Base-by-base conservation (phyloP, 2,329 filamentous ascomycete species). In the Colletotrichum aenigma region DNA sequence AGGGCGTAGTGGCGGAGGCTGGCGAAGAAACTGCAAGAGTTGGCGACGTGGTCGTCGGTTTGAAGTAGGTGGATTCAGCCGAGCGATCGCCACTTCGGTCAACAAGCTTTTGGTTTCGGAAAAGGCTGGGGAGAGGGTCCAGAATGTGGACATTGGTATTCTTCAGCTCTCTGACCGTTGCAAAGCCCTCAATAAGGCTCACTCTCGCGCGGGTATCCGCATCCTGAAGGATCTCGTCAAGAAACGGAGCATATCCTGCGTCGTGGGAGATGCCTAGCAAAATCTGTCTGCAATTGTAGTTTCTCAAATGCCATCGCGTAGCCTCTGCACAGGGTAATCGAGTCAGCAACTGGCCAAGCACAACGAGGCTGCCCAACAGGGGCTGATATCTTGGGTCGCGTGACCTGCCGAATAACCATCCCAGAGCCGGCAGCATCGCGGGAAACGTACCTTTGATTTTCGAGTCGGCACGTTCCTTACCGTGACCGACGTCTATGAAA, bases 211-310 rank as follows among this genome's bases (percentile, higher is more conserved):
- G 85, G 26, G 81, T 84, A 9, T 80, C 78, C 13, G 87, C 83
- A 48, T 91, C 87, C 60, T 85, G 84, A 28, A 89, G 82, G 5
- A 92, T 82, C 75, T 91, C 88, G 78, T 91, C 88, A 24, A 93
- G 82, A 77, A 93, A 91, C 10, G 91, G 87, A 6, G 89, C 90
- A 79, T 93, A 93, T 9, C 88, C 88, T 30, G 90, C 86, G 79
- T 93, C 91, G 78, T 93, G 91, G 3, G 91, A 92, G 66, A 93
- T 87, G 61, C 91, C 92, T 43, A 93, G 84, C 38, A 93, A 82
- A 64, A 93, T 86, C 78, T 92, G 89, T 79, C 89, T 91, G 85
- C 92, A 93, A 80, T 92, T 92, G 77, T 87, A 83, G 76, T 93
- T 92, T 78, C 87, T 85, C 62, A 93, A 83, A 81, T 93, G 88